Conservation (phyloP, 257 asterid species). For the Solanum ahanhuiri region DNA sequence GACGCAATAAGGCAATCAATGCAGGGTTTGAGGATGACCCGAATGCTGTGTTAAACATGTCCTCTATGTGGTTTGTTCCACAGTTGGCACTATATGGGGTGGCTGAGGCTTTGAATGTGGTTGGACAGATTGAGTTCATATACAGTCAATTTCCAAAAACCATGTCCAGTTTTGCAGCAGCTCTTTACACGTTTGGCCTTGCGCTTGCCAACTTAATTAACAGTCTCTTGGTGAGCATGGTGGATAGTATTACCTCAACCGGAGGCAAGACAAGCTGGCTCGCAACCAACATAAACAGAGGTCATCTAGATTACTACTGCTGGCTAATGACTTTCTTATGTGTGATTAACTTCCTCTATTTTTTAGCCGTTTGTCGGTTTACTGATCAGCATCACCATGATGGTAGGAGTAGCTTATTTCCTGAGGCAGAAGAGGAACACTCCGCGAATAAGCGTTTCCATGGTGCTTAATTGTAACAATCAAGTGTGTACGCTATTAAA, state of each 20-base stretch:
- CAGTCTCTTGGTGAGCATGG: constrained; percentile 4
- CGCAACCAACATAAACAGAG: constrained; percentile 5
- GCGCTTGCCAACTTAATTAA: constrained; percentile 2
- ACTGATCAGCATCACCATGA: background rate
- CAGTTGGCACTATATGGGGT: background rate
- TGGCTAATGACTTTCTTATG: constrained; percentile 1
- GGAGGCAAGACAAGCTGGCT: constrained; percentile 3
- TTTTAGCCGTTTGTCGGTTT: background rate
- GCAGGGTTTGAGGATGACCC: constrained; percentile 1
- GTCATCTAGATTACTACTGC: constrained; percentile 10
- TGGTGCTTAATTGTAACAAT: background rate
- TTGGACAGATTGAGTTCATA: constrained; percentile 10
- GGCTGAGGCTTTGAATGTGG: constrained; percentile 7
- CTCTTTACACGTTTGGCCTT: background rate
- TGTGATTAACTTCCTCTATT: background rate
- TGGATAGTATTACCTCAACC: background rate
- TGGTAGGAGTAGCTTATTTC: background rate
- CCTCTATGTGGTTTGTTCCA: constrained; percentile 14
- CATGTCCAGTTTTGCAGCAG: constrained; percentile 16
- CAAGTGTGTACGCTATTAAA: too few relatives aligned
- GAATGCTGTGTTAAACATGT: background rate
- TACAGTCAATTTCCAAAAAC: constrained; percentile 6
- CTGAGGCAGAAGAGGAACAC: background rate
- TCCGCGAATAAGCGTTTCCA: background rate
- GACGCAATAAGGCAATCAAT: background rate